Percentiles rank a stretch among this genome's conserved stretches.
Conservation (phyloP, 495 filamentous ascomycete genomes). For the Tuber magnatum region DNA sequence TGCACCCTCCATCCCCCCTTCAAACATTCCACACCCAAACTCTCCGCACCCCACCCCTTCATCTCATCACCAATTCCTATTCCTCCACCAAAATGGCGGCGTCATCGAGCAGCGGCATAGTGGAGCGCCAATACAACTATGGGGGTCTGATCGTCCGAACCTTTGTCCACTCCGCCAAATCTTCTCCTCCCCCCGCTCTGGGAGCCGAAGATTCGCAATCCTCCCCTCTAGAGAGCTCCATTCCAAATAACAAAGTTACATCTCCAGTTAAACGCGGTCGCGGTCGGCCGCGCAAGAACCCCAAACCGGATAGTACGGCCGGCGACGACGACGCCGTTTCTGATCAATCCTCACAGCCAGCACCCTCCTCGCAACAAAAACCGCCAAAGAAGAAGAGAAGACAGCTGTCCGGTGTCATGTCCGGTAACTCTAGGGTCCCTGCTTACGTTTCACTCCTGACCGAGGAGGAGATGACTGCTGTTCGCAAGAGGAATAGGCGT, state of each 20-base stretch:
- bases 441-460: slow-evolving; percentile 8
- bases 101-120: slow-evolving; percentile 8
- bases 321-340: background rate
- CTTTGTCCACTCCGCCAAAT: slow-evolving; percentile 17
- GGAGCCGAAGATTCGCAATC: slow-evolving; percentile 1
- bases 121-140: slow-evolving; percentile 31
- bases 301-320: background rate
- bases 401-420: background rate
- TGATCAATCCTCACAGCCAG: background rate
- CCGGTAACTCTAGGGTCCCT: slow-evolving; percentile 3
- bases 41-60: background rate
- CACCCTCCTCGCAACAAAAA: background rate
- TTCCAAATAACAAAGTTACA: background rate
- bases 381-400: background rate
- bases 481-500: slow-evolving; percentile 10
- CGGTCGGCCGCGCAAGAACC: background rate
- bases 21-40: background rate
- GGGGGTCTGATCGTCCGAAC: slow-evolving; percentile 29
- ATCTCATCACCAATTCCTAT: background rate
- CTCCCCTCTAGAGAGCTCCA: background rate
- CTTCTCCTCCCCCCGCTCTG: background rate
- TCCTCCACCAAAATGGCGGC: background rate
- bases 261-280: slow-evolving; percentile 3
- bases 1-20: background rate
- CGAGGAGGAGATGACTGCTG: slow-evolving; percentile 9